These are phyloP conservation scores for Sarocladium brachiariae DNA, from an alignment of 2,329 filamentous ascomycete species.

Conservation along the genomic window DNA sequence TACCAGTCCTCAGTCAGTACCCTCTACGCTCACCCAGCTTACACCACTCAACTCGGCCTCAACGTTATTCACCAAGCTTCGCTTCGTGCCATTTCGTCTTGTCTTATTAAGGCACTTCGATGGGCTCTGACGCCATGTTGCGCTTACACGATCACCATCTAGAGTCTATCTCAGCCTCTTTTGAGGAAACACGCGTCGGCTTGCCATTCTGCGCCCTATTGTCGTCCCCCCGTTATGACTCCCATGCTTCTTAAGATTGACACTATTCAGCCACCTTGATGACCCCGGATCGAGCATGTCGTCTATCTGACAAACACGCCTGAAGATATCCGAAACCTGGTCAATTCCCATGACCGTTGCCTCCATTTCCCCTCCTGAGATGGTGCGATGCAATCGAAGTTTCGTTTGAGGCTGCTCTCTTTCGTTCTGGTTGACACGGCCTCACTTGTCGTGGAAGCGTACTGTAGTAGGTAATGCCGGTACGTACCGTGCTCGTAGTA, in stretches of 20 bases:
- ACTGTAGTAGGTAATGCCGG: no score
- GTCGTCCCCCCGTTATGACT: background rate
- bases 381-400: no score
- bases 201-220: background rate
- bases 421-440: no score
- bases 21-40: no score
- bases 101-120: no score
- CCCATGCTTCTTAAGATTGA: background rate
- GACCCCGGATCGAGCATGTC: background rate
- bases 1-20: no score
- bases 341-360: background rate
- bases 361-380: background rate
- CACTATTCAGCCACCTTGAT: background rate
- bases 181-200: background rate
- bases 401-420: background rate
- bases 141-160: background rate
- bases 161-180: background rate
- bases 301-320: background rate
- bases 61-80: no score
- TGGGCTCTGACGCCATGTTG: background rate
- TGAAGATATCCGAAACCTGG: no score
- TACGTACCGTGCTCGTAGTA: no score
- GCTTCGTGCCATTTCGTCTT: no score
- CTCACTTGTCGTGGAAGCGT: no score
- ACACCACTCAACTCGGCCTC: no score